Conservation (phyloP, 2,329 filamentous ascomycete species). For the Ophiostoma montium region DNA sequence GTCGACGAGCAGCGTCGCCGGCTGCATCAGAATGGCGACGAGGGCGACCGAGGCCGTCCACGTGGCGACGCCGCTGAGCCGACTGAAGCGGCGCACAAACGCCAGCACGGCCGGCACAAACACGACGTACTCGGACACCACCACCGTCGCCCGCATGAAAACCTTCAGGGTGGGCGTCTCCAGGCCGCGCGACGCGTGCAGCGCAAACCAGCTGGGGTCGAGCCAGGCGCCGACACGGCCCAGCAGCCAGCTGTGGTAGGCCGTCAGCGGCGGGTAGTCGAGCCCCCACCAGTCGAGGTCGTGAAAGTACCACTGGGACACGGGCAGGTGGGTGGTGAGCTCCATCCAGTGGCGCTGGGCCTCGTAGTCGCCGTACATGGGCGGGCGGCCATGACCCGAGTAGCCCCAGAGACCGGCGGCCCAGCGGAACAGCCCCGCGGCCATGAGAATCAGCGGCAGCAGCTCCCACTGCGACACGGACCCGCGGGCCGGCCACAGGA, state of each 20-base stretch:
- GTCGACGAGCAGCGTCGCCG: conserved; percentile 78
- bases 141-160: conserved; percentile 88
- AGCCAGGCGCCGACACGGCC: conserved; percentile 73
- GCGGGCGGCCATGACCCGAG: conserved; percentile 67
- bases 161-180: conserved; percentile 73
- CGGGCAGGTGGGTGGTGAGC: conserved; percentile 72
- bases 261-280: conserved; percentile 93
- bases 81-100: conserved; percentile 70
- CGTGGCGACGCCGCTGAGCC: conserved; percentile 58
- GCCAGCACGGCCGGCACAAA: conserved; percentile 78
- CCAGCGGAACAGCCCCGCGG: conserved; percentile 85
- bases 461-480: conserved; percentile 85
- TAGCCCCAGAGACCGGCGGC: conserved; percentile 87
- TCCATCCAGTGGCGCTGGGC: conserved; percentile 99
- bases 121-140: conserved; percentile 79
- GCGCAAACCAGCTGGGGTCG: conserved; percentile 73
- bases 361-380: conserved; percentile 95
- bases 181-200: conserved; percentile 67
- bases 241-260: conserved; percentile 94
- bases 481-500: conserved; percentile 81
- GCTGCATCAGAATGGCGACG: conserved; percentile 83
- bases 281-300: conserved; percentile 95
- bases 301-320: conserved; percentile 96
- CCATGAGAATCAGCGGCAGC: conserved; percentile 77
- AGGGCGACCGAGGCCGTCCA: conserved; percentile 80